Conservation (phyloP, 805 yeast species). For the Teunomyces panamensis region DNA sequence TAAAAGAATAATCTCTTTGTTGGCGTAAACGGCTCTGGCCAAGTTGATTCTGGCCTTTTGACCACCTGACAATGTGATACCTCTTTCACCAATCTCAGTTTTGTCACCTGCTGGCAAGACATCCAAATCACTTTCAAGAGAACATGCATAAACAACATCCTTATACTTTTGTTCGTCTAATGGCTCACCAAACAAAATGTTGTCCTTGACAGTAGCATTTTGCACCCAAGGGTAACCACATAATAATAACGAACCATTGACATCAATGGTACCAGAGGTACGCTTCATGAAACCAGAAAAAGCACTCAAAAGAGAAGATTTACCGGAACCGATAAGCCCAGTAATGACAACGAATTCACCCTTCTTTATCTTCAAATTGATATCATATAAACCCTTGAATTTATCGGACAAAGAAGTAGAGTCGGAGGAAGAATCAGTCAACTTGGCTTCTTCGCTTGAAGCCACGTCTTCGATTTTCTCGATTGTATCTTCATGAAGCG, state of each 20-base stretch:
- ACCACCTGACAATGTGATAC: slow-evolving; percentile 85
- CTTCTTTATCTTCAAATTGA: slow-evolving; percentile 51
- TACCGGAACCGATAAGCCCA: slow-evolving; percentile 82
- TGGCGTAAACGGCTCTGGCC: slow-evolving; percentile 76
- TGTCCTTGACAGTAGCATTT: slow-evolving; percentile 73
- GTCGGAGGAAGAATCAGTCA: slow-evolving; percentile 5
- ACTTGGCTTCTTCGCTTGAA: slow-evolving; percentile 2
- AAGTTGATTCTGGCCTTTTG: slow-evolving; percentile 79
- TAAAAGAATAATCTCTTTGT: slow-evolving; percentile 61
- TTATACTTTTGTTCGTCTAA: slow-evolving; percentile 51
- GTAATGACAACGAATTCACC: slow-evolving; percentile 76
- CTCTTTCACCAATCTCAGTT: slow-evolving; percentile 83
- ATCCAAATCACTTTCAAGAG: slow-evolving; percentile 61
- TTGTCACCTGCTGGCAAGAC: slow-evolving; percentile 70
- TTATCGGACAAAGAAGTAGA: slow-evolving; percentile 1
- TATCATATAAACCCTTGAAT: slow-evolving; percentile 47
- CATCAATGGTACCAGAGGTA: slow-evolving; percentile 47
- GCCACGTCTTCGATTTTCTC: slow-evolving; percentile 4
- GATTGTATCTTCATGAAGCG: slow-evolving; percentile 22
- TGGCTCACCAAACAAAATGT: slow-evolving; percentile 64
- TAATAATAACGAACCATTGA: slow-evolving; percentile 52
- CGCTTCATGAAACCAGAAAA: slow-evolving; percentile 69
- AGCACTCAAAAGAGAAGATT: slow-evolving; percentile 68
- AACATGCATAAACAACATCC: slow-evolving; percentile 60
- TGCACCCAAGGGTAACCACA: slow-evolving; percentile 82